Evolutionary conservation across 805 yeast species (phyloP).

Genomic region (Pichia deserticola): DNA sequence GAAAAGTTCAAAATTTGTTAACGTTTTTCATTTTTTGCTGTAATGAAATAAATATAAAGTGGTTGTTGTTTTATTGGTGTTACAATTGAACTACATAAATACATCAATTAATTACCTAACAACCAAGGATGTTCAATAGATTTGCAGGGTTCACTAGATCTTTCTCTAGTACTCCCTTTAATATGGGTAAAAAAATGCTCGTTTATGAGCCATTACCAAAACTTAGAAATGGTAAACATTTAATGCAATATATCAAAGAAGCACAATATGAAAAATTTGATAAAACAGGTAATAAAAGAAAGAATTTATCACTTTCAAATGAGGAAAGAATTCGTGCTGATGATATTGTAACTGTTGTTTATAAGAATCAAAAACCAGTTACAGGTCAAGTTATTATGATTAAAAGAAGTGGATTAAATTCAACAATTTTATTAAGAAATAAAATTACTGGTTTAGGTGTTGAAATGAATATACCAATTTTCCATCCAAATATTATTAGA

Average conservation of each 20-base stretch:
- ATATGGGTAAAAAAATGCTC: slow-evolving; percentile 15
- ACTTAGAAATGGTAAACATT: slow-evolving; percentile 39
- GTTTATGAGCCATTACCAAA: slow-evolving; percentile 46
- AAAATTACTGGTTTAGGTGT: slow-evolving; percentile 78
- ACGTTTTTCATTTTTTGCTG: too few relatives aligned
- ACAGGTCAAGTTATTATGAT: slow-evolving; percentile 76
- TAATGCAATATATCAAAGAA: slow-evolving; percentile 39
- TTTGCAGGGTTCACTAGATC: background rate
- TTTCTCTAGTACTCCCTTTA: slow-evolving; percentile 4
- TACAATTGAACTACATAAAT: too few relatives aligned
- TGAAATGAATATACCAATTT: slow-evolving; percentile 74
- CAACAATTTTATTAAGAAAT: slow-evolving; percentile 76
- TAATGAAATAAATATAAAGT: too few relatives aligned
- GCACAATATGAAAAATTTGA: slow-evolving; percentile 57
- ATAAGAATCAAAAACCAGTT: slow-evolving; percentile 57
- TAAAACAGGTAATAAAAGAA: slow-evolving; percentile 60
- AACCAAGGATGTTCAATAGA: background rate
- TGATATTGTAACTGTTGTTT: slow-evolving; percentile 71
- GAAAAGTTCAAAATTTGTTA: too few relatives aligned
- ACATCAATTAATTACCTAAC: too few relatives aligned
- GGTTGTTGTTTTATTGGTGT: too few relatives aligned
- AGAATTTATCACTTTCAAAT: slow-evolving; percentile 40
- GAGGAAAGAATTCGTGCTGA: slow-evolving; percentile 62
- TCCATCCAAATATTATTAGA: slow-evolving; percentile 68
- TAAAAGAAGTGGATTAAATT: slow-evolving; percentile 62